A percentile compares a stretch with the other conserved stretches of the same genome.
phyloP scores from a whole-genome alignment of 2,329 filamentous ascomycete genomes.

The Iodosphaeria phyllophila region DNA sequence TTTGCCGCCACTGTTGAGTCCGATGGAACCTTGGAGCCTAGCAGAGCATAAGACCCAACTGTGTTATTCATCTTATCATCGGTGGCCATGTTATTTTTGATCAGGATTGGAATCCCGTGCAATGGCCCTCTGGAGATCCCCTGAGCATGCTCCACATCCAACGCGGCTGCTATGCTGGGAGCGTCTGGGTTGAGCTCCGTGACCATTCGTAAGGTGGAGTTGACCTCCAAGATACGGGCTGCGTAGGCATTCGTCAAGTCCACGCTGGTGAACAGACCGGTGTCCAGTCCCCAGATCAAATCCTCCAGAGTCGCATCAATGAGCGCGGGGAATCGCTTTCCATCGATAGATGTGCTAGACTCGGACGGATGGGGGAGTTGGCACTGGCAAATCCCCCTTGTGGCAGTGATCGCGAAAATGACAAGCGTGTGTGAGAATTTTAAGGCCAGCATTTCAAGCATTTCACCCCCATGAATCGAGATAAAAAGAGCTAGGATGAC shows the following conservation, averaged over 20 bases:
- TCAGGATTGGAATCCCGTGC: conserved; percentile 44
- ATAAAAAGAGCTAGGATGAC: too few species aligned
- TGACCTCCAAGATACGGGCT: conserved; percentile 16
- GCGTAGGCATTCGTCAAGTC: conserved; percentile 14
- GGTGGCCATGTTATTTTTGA: conserved; percentile 52
- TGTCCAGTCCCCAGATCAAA: conserved; percentile 8
- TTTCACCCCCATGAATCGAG: too few species aligned
- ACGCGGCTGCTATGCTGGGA: conserved; percentile 14
- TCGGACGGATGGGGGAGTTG: too few species aligned
- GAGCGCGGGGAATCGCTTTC: conserved; percentile 5
- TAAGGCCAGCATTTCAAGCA: too few species aligned
- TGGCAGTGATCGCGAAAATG: too few species aligned
- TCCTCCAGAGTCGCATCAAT: conserved; percentile 10
- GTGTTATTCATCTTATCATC: conserved; percentile 42
- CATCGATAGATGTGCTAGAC: too few species aligned
- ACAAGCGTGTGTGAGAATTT: too few species aligned
- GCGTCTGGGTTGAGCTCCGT: conserved; percentile 20
- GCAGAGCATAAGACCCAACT: conserved; percentile 42
- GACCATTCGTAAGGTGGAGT: conserved; percentile 14
- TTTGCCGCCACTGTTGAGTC: conserved; percentile 42
- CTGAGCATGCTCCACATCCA: conserved; percentile 13
- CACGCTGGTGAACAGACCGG: conserved; percentile 11
- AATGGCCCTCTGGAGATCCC: conserved; percentile 22
- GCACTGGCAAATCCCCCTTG: too few species aligned
- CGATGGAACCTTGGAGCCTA: conserved; percentile 33